A percentile compares a stretch with the other conserved stretches of the same genome.
Evolutionary conservation across 2,329 filamentous ascomycete genomes (phyloP).

Genomic region (Fonsecaea nubica): DNA sequence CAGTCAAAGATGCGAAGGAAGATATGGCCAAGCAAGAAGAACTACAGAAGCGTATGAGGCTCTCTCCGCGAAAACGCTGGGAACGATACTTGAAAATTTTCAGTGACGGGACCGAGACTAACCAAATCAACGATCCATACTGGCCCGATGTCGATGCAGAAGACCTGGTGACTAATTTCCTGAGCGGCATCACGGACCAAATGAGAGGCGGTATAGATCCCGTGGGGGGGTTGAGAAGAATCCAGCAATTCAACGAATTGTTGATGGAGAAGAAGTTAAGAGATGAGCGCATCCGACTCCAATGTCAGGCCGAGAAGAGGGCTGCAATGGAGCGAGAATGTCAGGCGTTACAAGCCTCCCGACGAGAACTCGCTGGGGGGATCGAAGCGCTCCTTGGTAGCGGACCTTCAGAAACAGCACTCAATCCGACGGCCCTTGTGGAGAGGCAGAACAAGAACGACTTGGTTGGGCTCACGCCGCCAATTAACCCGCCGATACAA

Average conservation of each 20-base stretch:
- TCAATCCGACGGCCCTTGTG: neutral
- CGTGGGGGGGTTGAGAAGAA: neutral
- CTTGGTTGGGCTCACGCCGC: neutral
- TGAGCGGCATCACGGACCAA: neutral
- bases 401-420: neutral
- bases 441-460: neutral
- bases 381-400: neutral
- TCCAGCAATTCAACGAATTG: neutral
- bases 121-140: constrained; percentile 5
- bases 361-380: neutral
- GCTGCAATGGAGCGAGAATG: neutral
- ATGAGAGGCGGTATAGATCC: neutral
- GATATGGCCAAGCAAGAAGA: neutral
- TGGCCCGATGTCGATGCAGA: neutral
- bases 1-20: constrained; percentile 1
- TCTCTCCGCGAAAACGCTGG: neutral
- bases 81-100: constrained; percentile 7
- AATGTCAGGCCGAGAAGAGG: neutral
- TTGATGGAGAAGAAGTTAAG: neutral
- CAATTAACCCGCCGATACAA: neutral
- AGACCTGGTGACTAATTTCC: neutral
- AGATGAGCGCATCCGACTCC: neutral
- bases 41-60: constrained; percentile 2
- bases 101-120: neutral
- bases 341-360: neutral